Percentiles rank a stretch among this genome's conserved stretches.
Conservation (phyloP, 177 flowering plant genomes). For the Vitis hybrid region DNA sequence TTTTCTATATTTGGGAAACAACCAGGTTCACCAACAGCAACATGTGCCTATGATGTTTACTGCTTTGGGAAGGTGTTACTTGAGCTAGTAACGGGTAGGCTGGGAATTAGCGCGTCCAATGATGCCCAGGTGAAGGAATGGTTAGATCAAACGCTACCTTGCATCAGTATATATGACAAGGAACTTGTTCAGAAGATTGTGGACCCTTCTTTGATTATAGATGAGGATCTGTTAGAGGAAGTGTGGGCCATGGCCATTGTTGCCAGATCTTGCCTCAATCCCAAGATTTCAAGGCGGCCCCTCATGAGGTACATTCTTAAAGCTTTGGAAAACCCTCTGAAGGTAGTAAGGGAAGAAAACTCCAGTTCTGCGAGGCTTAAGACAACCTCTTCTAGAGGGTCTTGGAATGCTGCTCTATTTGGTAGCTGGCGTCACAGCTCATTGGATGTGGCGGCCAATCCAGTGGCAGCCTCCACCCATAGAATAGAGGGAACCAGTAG, state of each 20-base stretch:
- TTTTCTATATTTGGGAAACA: neutral
- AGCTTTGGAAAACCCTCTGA: conserved; percentile 53
- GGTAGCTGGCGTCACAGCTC: conserved; percentile 58
- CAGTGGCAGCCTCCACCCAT: conserved; percentile 16
- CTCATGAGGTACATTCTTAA: conserved; percentile 51
- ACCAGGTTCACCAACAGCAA: conserved; percentile 32
- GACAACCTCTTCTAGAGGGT: conserved; percentile 50
- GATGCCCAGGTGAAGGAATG: conserved; percentile 35
- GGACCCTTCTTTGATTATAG: conserved; percentile 47
- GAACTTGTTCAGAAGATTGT: conserved; percentile 47
- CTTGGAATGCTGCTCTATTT: conserved; percentile 55
- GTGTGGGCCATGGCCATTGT: conserved; percentile 63
- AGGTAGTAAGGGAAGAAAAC: conserved; percentile 48
- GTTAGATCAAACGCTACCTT: conserved; percentile 39
- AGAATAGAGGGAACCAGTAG: conserved; percentile 30
- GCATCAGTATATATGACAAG: conserved; percentile 47
- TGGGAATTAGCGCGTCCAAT: conserved; percentile 44
- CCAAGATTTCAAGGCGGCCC: conserved; percentile 50
- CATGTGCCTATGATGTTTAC: conserved; percentile 48
- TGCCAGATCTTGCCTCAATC: conserved; percentile 55
- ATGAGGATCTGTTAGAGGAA: conserved; percentile 53
- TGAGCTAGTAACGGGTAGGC: conserved; percentile 52
- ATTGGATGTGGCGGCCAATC: conserved; percentile 33
- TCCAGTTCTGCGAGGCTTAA: conserved; percentile 43
- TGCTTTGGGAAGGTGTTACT: conserved; percentile 57